Conservation (phyloP, 257 asterid species). For the Fraxinus quadrangulata region DNA sequence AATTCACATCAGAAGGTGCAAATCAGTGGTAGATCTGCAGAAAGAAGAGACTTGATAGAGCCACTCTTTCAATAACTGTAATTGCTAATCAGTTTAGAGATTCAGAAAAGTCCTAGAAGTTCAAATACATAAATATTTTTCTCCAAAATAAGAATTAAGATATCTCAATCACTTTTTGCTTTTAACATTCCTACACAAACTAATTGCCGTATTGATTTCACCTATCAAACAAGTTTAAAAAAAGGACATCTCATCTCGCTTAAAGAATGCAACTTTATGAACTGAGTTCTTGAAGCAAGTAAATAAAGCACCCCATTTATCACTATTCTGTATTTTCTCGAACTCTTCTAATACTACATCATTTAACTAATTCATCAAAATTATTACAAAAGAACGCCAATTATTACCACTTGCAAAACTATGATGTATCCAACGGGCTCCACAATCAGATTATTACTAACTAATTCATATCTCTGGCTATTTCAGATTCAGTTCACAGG, state of each 20-base stretch:
- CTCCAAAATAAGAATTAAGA: background rate
- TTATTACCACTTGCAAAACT: background rate
- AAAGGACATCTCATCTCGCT: background rate
- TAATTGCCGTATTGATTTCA: background rate
- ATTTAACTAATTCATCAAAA: background rate
- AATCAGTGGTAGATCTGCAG: slow-evolving; percentile 25
- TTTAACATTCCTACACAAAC: background rate
- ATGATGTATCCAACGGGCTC: background rate
- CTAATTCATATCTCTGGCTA: background rate
- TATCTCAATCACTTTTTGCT: background rate
- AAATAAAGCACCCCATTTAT: background rate
- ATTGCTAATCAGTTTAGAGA: slow-evolving; percentile 9
- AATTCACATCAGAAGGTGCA: slow-evolving; percentile 15
- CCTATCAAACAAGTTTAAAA: slow-evolving; percentile 16
- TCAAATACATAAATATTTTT: background rate
- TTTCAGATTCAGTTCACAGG: background rate
- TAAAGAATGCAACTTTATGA: slow-evolving; percentile 24
- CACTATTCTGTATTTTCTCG: background rate
- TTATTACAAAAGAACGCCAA: background rate
- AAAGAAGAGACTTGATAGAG: slow-evolving; percentile 12
- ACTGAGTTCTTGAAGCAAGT: slow-evolving; percentile 6
- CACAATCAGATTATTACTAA: background rate
- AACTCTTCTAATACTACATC: background rate
- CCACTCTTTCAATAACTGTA: background rate
- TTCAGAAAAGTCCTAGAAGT: background rate